Base-by-base conservation (phyloP, 2,329 filamentous ascomycete species). In the Fusarium chlamydosporum region DNA sequence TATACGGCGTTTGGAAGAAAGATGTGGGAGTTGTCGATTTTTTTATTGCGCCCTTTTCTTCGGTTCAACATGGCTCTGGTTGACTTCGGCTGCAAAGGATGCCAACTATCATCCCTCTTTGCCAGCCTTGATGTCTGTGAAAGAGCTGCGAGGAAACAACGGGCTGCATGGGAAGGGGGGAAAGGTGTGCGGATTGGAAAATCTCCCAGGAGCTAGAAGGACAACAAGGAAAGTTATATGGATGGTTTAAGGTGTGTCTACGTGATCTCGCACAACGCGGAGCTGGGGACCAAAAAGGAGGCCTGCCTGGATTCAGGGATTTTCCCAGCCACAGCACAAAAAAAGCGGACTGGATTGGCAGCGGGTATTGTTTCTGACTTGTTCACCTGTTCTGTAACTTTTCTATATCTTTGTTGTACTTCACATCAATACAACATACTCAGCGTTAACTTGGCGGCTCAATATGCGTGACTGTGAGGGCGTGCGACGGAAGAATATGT, bases 1-100 rank as follows among this genome's bases (percentile, higher is more conserved):
- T 79, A 67, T 68, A 55, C 37, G 77, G 78, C 77, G 77, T 79
- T 79, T 66, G 65, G 71, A 68, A 67, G 63, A 67, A 68, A 70
- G 66, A 65, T 74, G 72, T 73, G 59, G 73, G 74, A 74, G 72
- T 75, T 76, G 67, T 71, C 61, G 55, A 72, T 60, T 68, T 63
- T 67, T 52, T 70, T 65, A 58, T 61, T 68, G 61, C 56, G 45
- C n/a, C 40, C 56, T 43, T 66, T 42, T 41, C 48, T 37, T 56
- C 45, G 48, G 41, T 58, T 62, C 68, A 66, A 62, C 56, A 52
- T 42, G 29, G n/a, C 41, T 65, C 50, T 59, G 35, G 18, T 42
- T 42, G 31, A 35, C 52, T 67, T 35, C 37, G 31, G 57, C 43
- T 60, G 46, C 34, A 26, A 37, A 23, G n/a, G 35, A 61, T 45